Evolutionary conservation across 129 eudicot species (phyloP).

Genomic region (Chrysanthemum lavandulifolium): DNA sequence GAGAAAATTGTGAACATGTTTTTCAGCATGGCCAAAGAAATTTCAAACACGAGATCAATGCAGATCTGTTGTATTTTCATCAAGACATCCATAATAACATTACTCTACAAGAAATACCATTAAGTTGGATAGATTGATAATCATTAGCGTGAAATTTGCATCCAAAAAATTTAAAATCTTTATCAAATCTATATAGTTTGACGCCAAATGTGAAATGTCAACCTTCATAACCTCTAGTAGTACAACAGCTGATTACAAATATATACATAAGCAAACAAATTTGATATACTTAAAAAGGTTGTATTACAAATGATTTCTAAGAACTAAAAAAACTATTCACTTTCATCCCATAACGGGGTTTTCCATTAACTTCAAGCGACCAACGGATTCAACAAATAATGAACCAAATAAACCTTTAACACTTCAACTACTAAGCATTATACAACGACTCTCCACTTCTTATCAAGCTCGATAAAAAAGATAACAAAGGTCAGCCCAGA

Average conservation of each 20-base stretch:
- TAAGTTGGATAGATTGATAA: background rate
- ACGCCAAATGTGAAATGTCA: background rate
- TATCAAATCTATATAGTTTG: background rate
- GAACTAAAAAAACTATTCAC: constrained; percentile 18
- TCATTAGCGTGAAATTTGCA: background rate
- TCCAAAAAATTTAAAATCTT: background rate
- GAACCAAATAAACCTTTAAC: constrained; percentile 27
- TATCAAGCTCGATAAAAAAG: constrained; percentile 8
- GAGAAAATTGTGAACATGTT: background rate
- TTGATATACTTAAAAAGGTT: background rate
- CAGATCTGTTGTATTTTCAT: constrained; percentile 4
- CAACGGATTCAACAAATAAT: constrained; percentile 38
- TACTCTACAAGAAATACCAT: constrained; percentile 6
- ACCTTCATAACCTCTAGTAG: background rate
- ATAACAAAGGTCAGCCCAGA: too few relatives aligned
- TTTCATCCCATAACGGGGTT: constrained; percentile 21
- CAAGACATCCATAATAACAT: constrained; percentile 1
- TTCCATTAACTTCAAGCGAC: constrained; percentile 26
- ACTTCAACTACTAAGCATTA: constrained; percentile 23
- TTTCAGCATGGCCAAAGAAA: background rate
- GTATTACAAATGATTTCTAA: constrained; percentile 19
- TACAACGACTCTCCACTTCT: constrained; percentile 16
- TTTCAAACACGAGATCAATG: background rate
- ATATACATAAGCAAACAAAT: constrained; percentile 11
- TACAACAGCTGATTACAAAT: background rate